Base-by-base conservation (phyloP, 331 rosid genomes). In the Cucumis variabilis region DNA sequence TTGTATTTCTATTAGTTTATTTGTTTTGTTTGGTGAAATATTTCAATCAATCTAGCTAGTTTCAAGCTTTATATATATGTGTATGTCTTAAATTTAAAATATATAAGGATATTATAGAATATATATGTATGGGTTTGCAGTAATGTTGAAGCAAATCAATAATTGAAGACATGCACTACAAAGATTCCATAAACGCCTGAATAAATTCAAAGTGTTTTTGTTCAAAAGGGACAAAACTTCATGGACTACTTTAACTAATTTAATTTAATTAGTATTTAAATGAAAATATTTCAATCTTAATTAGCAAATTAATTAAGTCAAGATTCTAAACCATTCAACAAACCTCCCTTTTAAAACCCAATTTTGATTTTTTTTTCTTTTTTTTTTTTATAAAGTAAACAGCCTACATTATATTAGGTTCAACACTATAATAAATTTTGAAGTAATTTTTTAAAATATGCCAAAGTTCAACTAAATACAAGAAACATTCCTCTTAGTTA, bases 111-210 rank as follows among this genome's bases (percentile, higher is more conserved):
- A 77, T 76, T 24, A 46, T 76, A 46, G 30, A 76, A 20, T 75
- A 75, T 44, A 5, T 75, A 75, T 75, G 48, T 44, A 44, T 44
- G 48, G 19, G 62, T 75, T 25, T 44, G 81, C 30, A 75, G 27
- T 44, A 44, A 44, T 44, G 82, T 46, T 46, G 1, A 5, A 77
- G 41, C 25, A 33, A 33, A 77, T 80, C 85, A 80, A 80, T 80
- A 80, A 80, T 80, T 55, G 50, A 58, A 55, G 44, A 55, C 69
- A 20, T 58, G 69, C 85, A 27, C 27, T 20, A 80, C 69, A 80
- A 55, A 80, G 48, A 80, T 80, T 80, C 85, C 85, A 80, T 80
- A 55, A 27, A 27, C 37, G 37, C 48, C 50, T 51, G 16, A 51
- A 78, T 78, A 19, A 80, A 80, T 51, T 78, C 21, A 76, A 63